Evolutionary conservation across 306 rosid genomes (phyloP).

Genomic region (Cicer bijugum): DNA sequence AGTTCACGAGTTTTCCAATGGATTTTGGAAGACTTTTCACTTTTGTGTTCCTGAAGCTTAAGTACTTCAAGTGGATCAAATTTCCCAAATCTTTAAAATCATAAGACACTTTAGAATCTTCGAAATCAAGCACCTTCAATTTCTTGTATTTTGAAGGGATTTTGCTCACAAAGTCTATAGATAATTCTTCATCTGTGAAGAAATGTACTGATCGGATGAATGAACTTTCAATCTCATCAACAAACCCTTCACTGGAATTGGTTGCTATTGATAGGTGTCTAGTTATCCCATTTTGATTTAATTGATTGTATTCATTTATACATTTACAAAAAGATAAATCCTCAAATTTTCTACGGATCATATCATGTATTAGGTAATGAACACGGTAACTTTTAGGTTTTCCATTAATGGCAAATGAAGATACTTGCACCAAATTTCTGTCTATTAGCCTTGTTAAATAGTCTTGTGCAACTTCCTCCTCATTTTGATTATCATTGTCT

Average conservation of each 20-base stretch:
- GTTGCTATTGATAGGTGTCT: neutral
- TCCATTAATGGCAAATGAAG: neutral
- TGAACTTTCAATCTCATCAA: neutral
- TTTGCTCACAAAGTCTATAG: too few relatives aligned
- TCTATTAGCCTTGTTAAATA: neutral
- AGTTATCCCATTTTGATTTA: neutral
- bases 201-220: neutral
- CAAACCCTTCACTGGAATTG: neutral
- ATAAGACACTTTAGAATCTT: fast-evolving
- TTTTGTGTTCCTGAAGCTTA: neutral
- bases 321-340: neutral
- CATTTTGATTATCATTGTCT: too few relatives aligned
- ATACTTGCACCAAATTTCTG: constrained; percentile 22
- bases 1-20: neutral
- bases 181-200: neutral
- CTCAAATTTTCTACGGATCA: neutral
- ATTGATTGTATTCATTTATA: neutral
- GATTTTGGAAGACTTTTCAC: neutral
- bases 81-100: neutral
- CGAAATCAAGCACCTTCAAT: constrained; percentile 24
- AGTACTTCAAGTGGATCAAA: constrained; percentile 7
- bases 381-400: neutral
- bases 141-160: neutral
- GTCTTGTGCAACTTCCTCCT: constrained; percentile 20
- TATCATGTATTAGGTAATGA: constrained; percentile 6